Conservation (phyloP, 2,329 filamentous ascomycete species). For the Aspergillus pseudoterreus region DNA sequence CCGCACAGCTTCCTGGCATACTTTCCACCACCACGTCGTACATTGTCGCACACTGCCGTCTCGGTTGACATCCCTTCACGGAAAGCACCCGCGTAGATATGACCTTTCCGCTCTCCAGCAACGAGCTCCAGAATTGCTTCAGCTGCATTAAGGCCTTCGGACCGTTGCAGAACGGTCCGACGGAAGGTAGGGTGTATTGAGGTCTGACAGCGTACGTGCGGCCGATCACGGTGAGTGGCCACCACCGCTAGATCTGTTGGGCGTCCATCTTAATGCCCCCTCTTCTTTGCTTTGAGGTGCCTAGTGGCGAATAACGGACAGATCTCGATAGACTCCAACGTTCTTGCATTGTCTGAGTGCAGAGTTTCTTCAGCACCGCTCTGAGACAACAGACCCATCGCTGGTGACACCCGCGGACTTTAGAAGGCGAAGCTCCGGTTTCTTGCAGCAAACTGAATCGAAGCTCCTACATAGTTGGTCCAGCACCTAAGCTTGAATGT, state of each 20-base stretch:
- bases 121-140: conserved; percentile 9
- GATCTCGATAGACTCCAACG: conserved; percentile 1
- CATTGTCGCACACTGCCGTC: conserved; percentile 15
- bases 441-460: conserved; percentile 1
- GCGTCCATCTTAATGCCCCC: background rate
- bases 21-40: conserved; percentile 11
- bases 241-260: background rate
- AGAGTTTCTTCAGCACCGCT: background rate
- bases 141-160: conserved; percentile 7
- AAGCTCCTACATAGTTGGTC: background rate
- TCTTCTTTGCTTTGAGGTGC: background rate
- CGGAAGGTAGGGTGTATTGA: conserved; percentile 13
- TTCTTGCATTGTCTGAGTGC: conserved; percentile 1
- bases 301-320: background rate
- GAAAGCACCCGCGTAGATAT: conserved; percentile 16
- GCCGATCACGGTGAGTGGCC: conserved; percentile 1
- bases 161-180: conserved; percentile 19
- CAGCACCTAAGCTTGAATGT: background rate
- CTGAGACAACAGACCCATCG: background rate
- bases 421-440: background rate
- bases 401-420: conserved; percentile 1
- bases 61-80: conserved; percentile 12
- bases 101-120: conserved; percentile 7
- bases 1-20: background rate
- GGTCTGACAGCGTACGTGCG: conserved; percentile 14